Evolutionary conservation across 2,329 filamentous ascomycete genomes (phyloP).

Genomic region (Ramularia endophylla): DNA sequence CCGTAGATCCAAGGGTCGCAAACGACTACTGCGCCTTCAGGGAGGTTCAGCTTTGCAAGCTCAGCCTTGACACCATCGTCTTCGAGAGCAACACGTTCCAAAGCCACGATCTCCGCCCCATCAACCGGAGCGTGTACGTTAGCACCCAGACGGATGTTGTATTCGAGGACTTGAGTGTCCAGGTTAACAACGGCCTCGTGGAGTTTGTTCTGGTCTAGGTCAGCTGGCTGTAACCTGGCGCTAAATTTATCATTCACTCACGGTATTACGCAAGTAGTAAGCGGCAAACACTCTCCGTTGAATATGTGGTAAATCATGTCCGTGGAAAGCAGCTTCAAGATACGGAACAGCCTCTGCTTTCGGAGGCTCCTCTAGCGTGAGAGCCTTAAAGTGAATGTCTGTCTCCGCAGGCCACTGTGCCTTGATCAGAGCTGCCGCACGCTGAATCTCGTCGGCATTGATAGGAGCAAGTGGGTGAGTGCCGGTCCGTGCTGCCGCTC

Average conservation of each 20-base stretch:
- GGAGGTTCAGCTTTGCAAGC: slow-evolving; percentile 54
- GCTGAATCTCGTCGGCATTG: slow-evolving; percentile 51
- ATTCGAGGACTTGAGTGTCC: slow-evolving; percentile 45
- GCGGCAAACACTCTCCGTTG: slow-evolving; percentile 47
- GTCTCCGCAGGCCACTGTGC: slow-evolving; percentile 51
- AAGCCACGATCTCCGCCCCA: slow-evolving; percentile 53
- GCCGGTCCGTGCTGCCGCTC: slow-evolving; percentile 18
- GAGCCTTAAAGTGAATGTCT: slow-evolving; percentile 58
- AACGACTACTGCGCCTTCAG: slow-evolving; percentile 51
- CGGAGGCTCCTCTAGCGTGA: slow-evolving; percentile 41
- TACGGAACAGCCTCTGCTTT: slow-evolving; percentile 30
- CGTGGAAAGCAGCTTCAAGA: slow-evolving; percentile 27
- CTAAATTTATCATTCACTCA: no score
- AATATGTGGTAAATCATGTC: slow-evolving; percentile 39
- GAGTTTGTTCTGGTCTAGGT: slow-evolving; percentile 48
- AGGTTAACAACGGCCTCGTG: slow-evolving; percentile 57
- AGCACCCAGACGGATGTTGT: slow-evolving; percentile 52
- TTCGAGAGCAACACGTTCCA: slow-evolving; percentile 52
- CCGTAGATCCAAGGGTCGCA: slow-evolving; percentile 67
- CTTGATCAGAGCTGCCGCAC: slow-evolving; percentile 46
- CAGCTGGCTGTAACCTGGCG: no score
- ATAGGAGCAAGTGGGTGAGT: slow-evolving; percentile 57
- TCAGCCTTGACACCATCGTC: slow-evolving; percentile 53
- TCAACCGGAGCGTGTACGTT: slow-evolving; percentile 55
- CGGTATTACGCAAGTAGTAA: slow-evolving; percentile 55